Percentiles rank a stretch among this genome's conserved stretches.
These are phyloP conservation scores for Flaveria ramosissima DNA, from an alignment of 129 eudicot genomes.

Conservation along the genomic window DNA sequence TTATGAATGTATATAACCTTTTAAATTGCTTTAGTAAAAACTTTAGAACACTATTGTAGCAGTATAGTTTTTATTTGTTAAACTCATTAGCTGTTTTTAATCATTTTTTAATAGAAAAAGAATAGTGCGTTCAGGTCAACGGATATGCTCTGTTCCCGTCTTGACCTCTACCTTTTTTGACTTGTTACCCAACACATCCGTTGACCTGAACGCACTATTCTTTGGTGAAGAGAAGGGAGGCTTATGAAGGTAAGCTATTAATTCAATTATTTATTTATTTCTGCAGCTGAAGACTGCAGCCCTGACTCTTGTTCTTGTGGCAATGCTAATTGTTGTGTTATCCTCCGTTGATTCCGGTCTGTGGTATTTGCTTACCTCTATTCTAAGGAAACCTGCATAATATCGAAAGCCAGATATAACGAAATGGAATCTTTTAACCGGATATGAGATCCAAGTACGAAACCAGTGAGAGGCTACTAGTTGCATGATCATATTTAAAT, in stretches of 20 bases:
- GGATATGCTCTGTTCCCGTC: no score
- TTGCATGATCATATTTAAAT: neutral
- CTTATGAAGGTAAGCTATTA: neutral
- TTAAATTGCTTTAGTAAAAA: neutral
- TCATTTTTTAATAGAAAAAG: no score
- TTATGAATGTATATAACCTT: neutral
- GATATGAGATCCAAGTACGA: neutral
- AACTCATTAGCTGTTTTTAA: neutral
- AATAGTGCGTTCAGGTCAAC: no score
- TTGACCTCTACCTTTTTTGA: no score
- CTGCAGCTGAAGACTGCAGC: constrained; percentile 85
- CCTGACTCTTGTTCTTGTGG: constrained; percentile 82
- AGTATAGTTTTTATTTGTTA: neutral
- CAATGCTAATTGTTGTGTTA: constrained; percentile 77
- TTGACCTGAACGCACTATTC: no score
- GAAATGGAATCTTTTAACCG: neutral
- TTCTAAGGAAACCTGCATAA: constrained; percentile 59
- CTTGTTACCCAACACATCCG: no score
- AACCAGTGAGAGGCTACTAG: neutral
- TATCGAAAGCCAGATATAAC: neutral
- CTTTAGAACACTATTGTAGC: neutral
- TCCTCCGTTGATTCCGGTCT: constrained; percentile 82
- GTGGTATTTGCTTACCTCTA: constrained; percentile 58
- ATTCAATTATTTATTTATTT: constrained; percentile 16
- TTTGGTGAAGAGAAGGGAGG: no score